Percentiles rank a stretch among this genome's conserved stretches.
These are phyloP conservation scores for Kwoniella newhampshirensis DNA, from an alignment of 768 basidiomycete genomes.

Conservation along the genomic window DNA sequence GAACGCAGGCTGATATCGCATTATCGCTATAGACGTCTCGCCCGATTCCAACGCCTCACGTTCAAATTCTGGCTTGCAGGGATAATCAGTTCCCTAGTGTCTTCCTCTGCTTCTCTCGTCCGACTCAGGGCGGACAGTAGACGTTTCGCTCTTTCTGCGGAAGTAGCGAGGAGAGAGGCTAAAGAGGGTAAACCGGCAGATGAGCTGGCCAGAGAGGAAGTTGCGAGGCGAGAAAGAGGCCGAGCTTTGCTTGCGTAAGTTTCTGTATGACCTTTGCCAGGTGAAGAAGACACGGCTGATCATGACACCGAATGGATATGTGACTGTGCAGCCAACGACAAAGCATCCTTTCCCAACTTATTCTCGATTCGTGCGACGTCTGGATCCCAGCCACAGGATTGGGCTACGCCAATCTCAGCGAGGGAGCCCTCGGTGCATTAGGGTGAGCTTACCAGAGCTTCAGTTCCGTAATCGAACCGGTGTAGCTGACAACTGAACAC, in stretches of 20 bases:
- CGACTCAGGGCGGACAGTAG: constrained; percentile 47
- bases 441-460: constrained; percentile 62
- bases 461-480: background rate
- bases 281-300: constrained; percentile 55
- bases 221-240: constrained; percentile 72
- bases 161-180: constrained; percentile 37
- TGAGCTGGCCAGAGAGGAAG: constrained; percentile 55
- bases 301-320: background rate
- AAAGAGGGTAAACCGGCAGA: constrained; percentile 29
- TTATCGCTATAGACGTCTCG: constrained; percentile 59
- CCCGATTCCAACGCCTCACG: constrained; percentile 64
- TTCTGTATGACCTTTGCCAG: background rate
- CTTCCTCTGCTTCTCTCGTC: constrained; percentile 40
- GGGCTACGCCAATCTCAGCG: constrained; percentile 72
- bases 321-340: constrained; percentile 57
- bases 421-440: constrained; percentile 78
- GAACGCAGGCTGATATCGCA: background rate
- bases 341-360: constrained; percentile 72
- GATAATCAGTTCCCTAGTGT: constrained; percentile 73
- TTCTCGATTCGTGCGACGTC: constrained; percentile 79
- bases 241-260: constrained; percentile 57
- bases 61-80: constrained; percentile 87
- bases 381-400: constrained; percentile 86
- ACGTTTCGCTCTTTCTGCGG: constrained; percentile 33
- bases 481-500: constrained; percentile 2